Conservation (phyloP, 106 monocot genomes). For the Cymbidium sinense region DNA sequence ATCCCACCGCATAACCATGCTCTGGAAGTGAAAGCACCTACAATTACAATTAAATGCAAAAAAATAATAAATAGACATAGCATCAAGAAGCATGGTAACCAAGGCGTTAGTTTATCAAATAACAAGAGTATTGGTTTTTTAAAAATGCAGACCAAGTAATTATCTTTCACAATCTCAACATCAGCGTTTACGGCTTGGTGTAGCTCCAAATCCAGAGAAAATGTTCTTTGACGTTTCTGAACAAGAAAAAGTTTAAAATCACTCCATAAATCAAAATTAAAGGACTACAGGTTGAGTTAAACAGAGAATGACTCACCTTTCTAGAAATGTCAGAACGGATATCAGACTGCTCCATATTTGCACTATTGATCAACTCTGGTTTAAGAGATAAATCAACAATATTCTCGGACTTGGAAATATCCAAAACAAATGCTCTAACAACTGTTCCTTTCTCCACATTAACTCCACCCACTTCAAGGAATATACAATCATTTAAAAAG, state of each 20-base stretch:
- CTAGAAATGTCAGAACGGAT: constrained; percentile 17
- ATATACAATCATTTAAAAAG: neutral
- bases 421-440: constrained; percentile 71
- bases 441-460: constrained; percentile 40
- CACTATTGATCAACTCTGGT: constrained; percentile 41
- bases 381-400: constrained; percentile 86
- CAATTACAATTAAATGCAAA: neutral
- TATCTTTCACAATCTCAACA: constrained; percentile 93
- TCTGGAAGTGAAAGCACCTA: constrained; percentile 92
- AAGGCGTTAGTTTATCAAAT: neutral
- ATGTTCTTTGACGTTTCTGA: constrained; percentile 60
- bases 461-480: constrained; percentile 57
- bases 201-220: constrained; percentile 44
- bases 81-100: neutral
- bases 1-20: constrained; percentile 69
- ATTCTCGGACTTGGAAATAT: constrained; percentile 48
- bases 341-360: constrained; percentile 22
- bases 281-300: neutral
- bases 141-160: constrained; percentile 57
- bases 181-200: constrained; percentile 62
- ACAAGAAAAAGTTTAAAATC: neutral
- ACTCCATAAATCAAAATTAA: constrained; percentile 2
- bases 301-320: constrained; percentile 7
- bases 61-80: too few relatives aligned
- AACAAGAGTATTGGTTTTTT: neutral